Conservation (phyloP, 768 basidiomycete species). For the Filobasidium wieringae region DNA sequence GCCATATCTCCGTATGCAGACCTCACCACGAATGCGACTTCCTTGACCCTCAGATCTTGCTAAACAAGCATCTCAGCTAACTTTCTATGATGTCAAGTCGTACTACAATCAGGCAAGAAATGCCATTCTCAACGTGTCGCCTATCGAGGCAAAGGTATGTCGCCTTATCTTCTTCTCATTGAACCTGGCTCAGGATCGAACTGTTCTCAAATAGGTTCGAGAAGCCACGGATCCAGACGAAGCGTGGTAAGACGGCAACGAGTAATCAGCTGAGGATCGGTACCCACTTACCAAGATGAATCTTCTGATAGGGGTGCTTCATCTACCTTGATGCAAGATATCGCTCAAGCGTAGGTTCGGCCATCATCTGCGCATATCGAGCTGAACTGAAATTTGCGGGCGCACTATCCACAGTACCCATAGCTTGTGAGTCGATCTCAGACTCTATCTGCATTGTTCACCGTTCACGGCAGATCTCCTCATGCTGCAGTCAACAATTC, state of each 20-base stretch:
- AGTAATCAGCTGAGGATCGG: background rate
- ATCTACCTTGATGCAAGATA: constrained; percentile 95
- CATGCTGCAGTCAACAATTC: constrained; percentile 66
- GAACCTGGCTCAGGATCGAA: background rate
- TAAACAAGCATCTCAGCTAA: constrained; percentile 63
- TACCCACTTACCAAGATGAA: background rate
- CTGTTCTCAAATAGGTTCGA: too few relatives aligned
- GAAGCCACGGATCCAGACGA: constrained; percentile 91
- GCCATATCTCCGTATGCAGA: too few relatives aligned
- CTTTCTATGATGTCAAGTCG: constrained; percentile 84
- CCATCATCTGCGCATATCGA: constrained; percentile 9
- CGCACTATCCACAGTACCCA: constrained; percentile 60
- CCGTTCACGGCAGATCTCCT: background rate
- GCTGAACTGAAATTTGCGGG: background rate
- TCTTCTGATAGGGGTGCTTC: constrained; percentile 68
- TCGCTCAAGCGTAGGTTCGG: constrained; percentile 74
- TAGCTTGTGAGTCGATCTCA: constrained; percentile 63
- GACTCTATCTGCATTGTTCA: background rate
- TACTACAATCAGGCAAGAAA: constrained; percentile 98
- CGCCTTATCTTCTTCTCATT: background rate
- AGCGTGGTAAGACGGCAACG: constrained; percentile 62
- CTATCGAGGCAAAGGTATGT: constrained; percentile 77
- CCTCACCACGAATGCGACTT: too few relatives aligned
- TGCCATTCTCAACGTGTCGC: constrained; percentile 86
- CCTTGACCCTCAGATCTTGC: constrained; percentile 43